A percentile compares a stretch with the other conserved stretches of the same genome.
Evolutionary conservation across 345 rosid genomes (phyloP).

Genomic region (Moricandia arvensis): DNA sequence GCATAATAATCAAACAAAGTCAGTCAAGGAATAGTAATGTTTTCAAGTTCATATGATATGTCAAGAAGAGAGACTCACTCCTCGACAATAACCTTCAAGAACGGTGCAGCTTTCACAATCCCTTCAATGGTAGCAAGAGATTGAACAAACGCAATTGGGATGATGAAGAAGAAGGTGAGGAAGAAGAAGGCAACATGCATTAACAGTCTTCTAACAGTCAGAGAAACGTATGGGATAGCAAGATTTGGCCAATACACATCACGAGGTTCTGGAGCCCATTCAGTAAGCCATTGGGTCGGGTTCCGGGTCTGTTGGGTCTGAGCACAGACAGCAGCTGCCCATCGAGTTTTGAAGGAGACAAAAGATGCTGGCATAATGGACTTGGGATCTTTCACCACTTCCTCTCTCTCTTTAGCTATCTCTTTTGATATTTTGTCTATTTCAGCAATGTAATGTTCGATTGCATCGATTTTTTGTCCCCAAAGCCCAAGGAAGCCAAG

Average conservation of each 20-base stretch:
- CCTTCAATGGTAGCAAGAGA: slow-evolving; percentile 87
- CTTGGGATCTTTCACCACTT: slow-evolving; percentile 72
- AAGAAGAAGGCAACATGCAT: slow-evolving; percentile 90
- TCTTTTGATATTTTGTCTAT: slow-evolving; percentile 62
- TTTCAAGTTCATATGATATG: neutral
- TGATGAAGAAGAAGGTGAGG: slow-evolving; percentile 91
- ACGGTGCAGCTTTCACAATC: slow-evolving; percentile 66
- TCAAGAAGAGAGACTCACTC: slow-evolving; percentile 46
- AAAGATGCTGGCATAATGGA: slow-evolving; percentile 89
- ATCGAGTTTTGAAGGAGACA: slow-evolving; percentile 90
- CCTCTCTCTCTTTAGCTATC: slow-evolving; percentile 65
- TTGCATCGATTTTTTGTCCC: slow-evolving; percentile 80
- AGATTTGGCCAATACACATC: slow-evolving; percentile 89
- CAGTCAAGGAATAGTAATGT: neutral
- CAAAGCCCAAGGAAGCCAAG: slow-evolving; percentile 89
- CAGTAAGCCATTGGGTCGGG: slow-evolving; percentile 90
- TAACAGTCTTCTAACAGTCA: slow-evolving; percentile 65
- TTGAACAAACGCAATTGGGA: slow-evolving; percentile 88
- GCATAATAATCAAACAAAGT: slow-evolving; percentile 24
- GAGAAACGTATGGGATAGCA: slow-evolving; percentile 81
- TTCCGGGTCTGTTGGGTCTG: slow-evolving; percentile 91
- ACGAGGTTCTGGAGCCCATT: slow-evolving; percentile 98
- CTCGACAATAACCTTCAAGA: slow-evolving; percentile 64
- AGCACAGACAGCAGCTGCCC: slow-evolving; percentile 99
- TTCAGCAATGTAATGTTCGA: slow-evolving; percentile 60